phyloP scores from a whole-genome alignment of 2,329 filamentous ascomycete genomes.

The Celoporthe dispersa region DNA sequence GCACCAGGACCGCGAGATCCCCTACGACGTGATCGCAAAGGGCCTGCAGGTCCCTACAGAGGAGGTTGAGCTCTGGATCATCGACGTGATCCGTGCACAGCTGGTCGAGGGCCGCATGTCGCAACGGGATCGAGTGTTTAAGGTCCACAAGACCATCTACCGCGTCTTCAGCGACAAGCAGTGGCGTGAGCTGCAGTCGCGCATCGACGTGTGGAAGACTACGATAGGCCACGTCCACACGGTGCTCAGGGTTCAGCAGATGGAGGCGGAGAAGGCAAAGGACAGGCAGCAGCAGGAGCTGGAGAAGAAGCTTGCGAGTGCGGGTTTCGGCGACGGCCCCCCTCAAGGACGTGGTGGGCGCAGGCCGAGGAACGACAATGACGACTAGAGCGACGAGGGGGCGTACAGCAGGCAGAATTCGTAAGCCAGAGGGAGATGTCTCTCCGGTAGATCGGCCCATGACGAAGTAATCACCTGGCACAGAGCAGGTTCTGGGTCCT shows the following conservation, averaged over 20 bases:
- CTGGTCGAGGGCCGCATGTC: slow-evolving; percentile 96
- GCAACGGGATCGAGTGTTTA: slow-evolving; percentile 89
- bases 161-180: slow-evolving; percentile 97
- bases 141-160: slow-evolving; percentile 95
- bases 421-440: background rate
- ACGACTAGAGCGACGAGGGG: slow-evolving; percentile 22
- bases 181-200: slow-evolving; percentile 91
- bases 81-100: slow-evolving; percentile 94
- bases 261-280: slow-evolving; percentile 79
- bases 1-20: slow-evolving; percentile 81
- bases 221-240: slow-evolving; percentile 78
- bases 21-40: slow-evolving; percentile 83
- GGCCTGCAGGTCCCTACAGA: slow-evolving; percentile 80
- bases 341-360: slow-evolving; percentile 35
- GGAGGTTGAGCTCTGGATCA: slow-evolving; percentile 98
- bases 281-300: slow-evolving; percentile 71
- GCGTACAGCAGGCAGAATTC: background rate
- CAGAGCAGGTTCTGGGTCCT: slow-evolving; percentile 20
- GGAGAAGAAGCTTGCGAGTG: slow-evolving; percentile 63
- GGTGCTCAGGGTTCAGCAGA: slow-evolving; percentile 80
- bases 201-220: slow-evolving; percentile 88
- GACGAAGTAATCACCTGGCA: slow-evolving; percentile 15
- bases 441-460: background rate
- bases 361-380: slow-evolving; percentile 31
- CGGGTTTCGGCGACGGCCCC: slow-evolving; percentile 41